Evolutionary conservation across 192 early-diverging fungal species (phyloP), one percentile per base, ranked within the genome.

Genomic region (Umbelopsis sp.): DNA sequence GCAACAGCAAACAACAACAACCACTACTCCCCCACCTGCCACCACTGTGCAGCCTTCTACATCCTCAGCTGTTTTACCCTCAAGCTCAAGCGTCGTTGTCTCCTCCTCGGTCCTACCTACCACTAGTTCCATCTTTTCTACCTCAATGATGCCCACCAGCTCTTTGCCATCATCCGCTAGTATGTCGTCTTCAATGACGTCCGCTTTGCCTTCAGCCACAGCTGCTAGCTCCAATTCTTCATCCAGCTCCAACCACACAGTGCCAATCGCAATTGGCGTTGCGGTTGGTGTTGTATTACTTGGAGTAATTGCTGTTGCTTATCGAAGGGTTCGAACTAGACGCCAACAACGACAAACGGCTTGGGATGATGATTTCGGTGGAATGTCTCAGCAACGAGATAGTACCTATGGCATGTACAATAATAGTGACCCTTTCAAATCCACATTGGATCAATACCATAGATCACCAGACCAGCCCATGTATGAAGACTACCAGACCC

Each of bases 321-420:
- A 61, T n/a, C 27, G 55, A 61, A 61, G 25, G 13, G 16, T 61
- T 25, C 27, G 55, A 35, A 18, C 55, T 33, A 25, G 55, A 37
- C 55, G 55, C 33, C 55, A 61, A 61, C 55, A 35, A 25, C 27
- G 55, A 61, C 55, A 61, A 16, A 11, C 27, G 27, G 55, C 55
- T 18, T 61, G 55, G 55, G 55, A 61, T 18, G 55, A 61, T 16
- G 55, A 61, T 61, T 61, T 61, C 12, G 55, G 55, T 15, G 23
- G 23, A 25, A 61, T 61, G 55, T 27, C 55, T 37, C 55, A 61
- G 16, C 25, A 0, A 4, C 27, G 55, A 61, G 55, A 61, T n/a
- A 61, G 55, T 35, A 61, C 55, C 25, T 61, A 61, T 33, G 55
- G 55, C 55, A 61, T 61, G 55, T 61, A 61, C 16, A 25, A 61